phyloP scores from a whole-genome alignment of 176 grass and related monocot genomes.

The Triticum urartu region DNA sequence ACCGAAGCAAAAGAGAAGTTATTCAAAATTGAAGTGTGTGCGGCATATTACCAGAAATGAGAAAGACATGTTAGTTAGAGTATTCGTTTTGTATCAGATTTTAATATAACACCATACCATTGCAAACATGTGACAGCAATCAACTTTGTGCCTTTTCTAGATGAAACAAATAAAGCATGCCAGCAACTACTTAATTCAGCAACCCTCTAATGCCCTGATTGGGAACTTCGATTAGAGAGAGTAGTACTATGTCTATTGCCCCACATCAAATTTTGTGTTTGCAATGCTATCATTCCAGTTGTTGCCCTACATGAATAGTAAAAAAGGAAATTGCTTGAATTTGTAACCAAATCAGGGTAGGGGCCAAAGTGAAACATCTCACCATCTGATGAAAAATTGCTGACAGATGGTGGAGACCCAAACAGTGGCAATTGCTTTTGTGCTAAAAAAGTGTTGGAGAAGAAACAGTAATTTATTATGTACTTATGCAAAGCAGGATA shows the following conservation, averaged over 20 bases:
- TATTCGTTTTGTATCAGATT: slow-evolving; percentile 2
- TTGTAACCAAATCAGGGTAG: neutral
- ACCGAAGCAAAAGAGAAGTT: neutral
- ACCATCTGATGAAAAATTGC: too few species aligned
- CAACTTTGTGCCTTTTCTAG: neutral
- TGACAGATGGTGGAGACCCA: too few species aligned
- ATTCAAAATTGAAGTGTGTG: neutral
- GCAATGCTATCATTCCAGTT: neutral
- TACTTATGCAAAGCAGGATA: neutral
- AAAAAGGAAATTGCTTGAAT: neutral
- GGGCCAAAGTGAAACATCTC: neutral
- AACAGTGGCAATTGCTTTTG: neutral
- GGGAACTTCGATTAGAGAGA: neutral
- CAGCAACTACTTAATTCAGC: slow-evolving; percentile 8
- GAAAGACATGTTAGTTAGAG: neutral
- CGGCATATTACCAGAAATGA: neutral
- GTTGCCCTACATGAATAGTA: neutral
- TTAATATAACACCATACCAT: neutral
- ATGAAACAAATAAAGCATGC: neutral
- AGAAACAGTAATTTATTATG: neutral
- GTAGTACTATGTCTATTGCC: neutral
- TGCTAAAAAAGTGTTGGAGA: neutral
- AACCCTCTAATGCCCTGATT: neutral
- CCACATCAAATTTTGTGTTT: neutral
- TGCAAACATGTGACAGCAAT: neutral